Conservation (phyloP, 2,329 filamentous ascomycete genomes). For the Karstenula rhodostoma region DNA sequence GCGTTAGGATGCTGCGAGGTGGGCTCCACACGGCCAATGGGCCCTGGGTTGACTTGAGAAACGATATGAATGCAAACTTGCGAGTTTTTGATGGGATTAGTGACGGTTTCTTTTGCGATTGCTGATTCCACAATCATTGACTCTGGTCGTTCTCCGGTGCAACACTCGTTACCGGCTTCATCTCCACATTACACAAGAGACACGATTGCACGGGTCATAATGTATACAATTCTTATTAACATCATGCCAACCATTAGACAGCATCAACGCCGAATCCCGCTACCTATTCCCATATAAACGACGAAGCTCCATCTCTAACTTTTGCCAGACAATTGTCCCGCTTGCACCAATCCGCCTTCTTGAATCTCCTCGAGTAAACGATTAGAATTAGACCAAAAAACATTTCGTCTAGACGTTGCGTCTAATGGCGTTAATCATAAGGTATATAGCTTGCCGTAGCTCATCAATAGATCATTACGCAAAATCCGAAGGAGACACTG, state of each 20-base stretch:
- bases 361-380: conserved; percentile 19
- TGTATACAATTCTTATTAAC: conserved; percentile 13
- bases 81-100: background rate
- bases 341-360: conserved; percentile 32
- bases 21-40: background rate
- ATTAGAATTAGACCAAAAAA: conserved; percentile 39
- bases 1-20: background rate
- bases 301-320: conserved; percentile 6
- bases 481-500: conserved; percentile 32
- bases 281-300: conserved; percentile 9
- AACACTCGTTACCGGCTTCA: background rate
- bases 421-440: conserved; percentile 44
- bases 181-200: background rate
- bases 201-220: background rate
- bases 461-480: conserved; percentile 33
- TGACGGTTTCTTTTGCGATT: background rate
- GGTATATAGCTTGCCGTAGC: conserved; percentile 22
- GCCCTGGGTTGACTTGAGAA: background rate
- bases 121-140: background rate
- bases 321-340: conserved; percentile 11
- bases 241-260: conserved; percentile 11
- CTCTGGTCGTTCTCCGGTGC: background rate
- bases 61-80: background rate
- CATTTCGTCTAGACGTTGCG: conserved; percentile 35
- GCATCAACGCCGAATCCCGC: conserved; percentile 5